Evolutionary conservation across 495 filamentous ascomycete genomes (phyloP), one percentile per base, ranked within the genome.

Genomic region (Trichoderma reesei): DNA sequence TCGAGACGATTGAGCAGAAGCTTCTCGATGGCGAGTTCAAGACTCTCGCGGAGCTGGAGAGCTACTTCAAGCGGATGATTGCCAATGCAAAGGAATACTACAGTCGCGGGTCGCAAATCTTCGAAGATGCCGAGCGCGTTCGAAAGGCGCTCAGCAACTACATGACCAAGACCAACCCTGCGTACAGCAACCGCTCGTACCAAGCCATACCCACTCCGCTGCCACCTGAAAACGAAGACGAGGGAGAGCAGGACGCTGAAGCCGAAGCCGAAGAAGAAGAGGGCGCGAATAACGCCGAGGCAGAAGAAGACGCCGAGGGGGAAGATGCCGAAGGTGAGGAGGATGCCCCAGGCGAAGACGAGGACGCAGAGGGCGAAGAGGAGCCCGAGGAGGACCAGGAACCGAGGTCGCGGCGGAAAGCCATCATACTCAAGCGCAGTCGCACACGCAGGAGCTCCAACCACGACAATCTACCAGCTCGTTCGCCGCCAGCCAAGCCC

Each of bases 31-130:
- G 81, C 42, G 81, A 84, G 64, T 95, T 91, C 71, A 68, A 77
- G 11, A 83, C 74, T 41, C 73, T 92, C 46, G 80, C 87, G 31
- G 74, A 79, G 36, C 69, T 92, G 7, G 89, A 92, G 70, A 83
- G 84, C 68, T 88, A 89, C 68, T 80, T 90, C 68, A 91, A 91
- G 75, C 87, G 88, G 48, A 83, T 92, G 78, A 83, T 92, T 64
- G 80, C 79, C 42, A 92, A 91, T 70, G 88, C 88, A 6, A 91
- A 91, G 69, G 80, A 85, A 31, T 89, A 79, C 73, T 90, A 90
- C 68, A 79, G 84, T 60, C 86, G 83, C 69, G 78, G 75, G 26
- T 86, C 87, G 2, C 74, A 84, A 42, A 74, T 88, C 36, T 90
- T 85, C 70, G 84, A 86, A 5, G 89, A 92, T 71, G 88, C 89